Evolutionary conservation across 306 rosid species (phyloP), one percentile per base, ranked within the genome.

Genomic region (Begonia fuchsioides): DNA sequence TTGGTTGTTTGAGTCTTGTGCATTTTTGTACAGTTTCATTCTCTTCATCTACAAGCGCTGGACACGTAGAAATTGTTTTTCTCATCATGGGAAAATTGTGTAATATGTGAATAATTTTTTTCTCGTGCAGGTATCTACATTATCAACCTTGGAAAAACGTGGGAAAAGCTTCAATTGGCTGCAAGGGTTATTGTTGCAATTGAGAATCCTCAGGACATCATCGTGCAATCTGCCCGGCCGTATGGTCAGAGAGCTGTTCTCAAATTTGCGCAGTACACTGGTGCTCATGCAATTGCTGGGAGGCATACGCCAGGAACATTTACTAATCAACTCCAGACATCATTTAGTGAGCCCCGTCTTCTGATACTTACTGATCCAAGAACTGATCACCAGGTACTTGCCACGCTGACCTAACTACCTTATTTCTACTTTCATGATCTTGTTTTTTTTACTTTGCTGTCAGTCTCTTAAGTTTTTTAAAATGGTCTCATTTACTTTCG

Each of bases 291-390:
- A 0, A 81, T 86, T 69, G 95, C 93, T 5, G 93, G 95, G 13
- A 67, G 93, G 49, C 95, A 86, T 58, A 86, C 95, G 38, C 93
- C 95, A 0, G 93, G 95, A 18, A 86, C 93, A 26, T 26, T 26
- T 49, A 90, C 98, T 10, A 90, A 90, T 47, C 98, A 90, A 79
- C 68, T 84, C 3, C 98, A 90, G 62, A 76, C 94, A 2, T 90
- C 95, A 0, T 85, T 79, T 57, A 79, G 65, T 0, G 98, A 81
- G 75, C 98, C 98, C 3, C 94, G 98, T 1, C 85, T 90, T 16
- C 85, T 90, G 1, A 81, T 90, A 10, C 77, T 90, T 11, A 90
- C 97, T 0, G 97, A 90, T 46, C 97, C 97, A 20, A 69, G 97
- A 55, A 90, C 97, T 0, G 97, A 84, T 58, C 93, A 81, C 39